A percentile compares a stretch with the other conserved stretches of the same genome.
Conservation (phyloP, 2,329 filamentous ascomycete species). For the Mycogone perniciosa region DNA sequence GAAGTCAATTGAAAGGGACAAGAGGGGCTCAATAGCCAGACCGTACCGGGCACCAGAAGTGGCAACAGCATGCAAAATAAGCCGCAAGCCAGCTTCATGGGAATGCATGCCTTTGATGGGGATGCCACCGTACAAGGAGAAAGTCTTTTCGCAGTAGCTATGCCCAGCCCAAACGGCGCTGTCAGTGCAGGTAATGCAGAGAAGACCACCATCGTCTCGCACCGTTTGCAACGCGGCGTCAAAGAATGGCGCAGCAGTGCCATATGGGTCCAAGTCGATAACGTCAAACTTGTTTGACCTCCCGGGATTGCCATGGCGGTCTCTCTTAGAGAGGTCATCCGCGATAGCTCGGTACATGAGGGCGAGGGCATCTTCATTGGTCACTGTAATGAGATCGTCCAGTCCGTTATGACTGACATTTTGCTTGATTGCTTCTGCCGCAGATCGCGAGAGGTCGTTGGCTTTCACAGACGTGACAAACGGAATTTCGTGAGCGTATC, state of each 20-base stretch:
- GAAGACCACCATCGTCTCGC: conserved; percentile 74
- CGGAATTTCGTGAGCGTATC: conserved; percentile 87
- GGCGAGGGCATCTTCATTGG: conserved; percentile 74
- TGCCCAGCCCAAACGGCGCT: conserved; percentile 91
- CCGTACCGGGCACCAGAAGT: conserved; percentile 79
- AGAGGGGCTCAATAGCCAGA: conserved; percentile 78
- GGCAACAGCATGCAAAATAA: conserved; percentile 79
- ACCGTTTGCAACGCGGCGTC: conserved; percentile 85
- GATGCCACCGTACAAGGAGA: conserved; percentile 84
- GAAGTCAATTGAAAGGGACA: conserved; percentile 93
- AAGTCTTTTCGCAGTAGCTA: conserved; percentile 91
- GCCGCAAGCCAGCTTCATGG: conserved; percentile 81
- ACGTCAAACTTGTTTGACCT: conserved; percentile 68
- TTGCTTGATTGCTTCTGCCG: conserved; percentile 71
- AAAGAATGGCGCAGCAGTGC: conserved; percentile 85
- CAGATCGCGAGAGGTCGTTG: conserved; percentile 78
- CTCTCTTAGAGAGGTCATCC: conserved; percentile 39
- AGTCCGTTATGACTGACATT: conserved; percentile 83
- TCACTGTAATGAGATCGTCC: conserved; percentile 61
- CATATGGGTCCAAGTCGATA: conserved; percentile 94
- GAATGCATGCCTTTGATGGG: conserved; percentile 79
- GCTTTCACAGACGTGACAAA: conserved; percentile 76
- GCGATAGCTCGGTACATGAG: conserved; percentile 80
- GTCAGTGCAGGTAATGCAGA: conserved; percentile 96
- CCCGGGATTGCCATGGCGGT: conserved; percentile 33